Percentiles rank a stretch among this genome's conserved stretches.
These are phyloP conservation scores for Claviceps citrina DNA, from an alignment of 2,329 filamentous ascomycete species.

Conservation along the genomic window DNA sequence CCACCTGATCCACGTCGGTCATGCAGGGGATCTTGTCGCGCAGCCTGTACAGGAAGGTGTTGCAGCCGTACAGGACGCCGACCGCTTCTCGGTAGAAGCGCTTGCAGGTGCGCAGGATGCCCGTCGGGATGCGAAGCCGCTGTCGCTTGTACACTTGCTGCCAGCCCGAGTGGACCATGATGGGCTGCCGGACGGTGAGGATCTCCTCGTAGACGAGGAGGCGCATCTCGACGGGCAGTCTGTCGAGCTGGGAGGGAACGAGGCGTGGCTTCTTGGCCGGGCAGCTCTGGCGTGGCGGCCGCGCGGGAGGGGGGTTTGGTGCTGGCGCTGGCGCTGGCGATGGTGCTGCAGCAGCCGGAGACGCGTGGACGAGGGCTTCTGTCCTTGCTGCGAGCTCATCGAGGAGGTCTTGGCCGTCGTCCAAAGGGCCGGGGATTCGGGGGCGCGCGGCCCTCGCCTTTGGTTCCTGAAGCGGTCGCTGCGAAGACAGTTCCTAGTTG, in stretches of 20 bases:
- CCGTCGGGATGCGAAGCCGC: slow-evolving; percentile 17
- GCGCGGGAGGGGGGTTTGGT: background rate
- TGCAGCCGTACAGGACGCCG: slow-evolving; percentile 30
- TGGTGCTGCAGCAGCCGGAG: background rate
- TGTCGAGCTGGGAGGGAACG: slow-evolving; percentile 1
- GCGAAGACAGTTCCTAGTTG: background rate
- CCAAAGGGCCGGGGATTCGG: background rate
- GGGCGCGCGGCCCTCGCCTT: background rate
- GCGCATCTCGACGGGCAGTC: slow-evolving; percentile 17
- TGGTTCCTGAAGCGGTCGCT: background rate
- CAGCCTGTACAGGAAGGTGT: slow-evolving; percentile 31
- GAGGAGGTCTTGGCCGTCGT: background rate
- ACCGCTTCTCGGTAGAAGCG: slow-evolving; percentile 22
- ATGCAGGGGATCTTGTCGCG: slow-evolving; percentile 20
- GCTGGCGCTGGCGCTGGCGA: background rate
- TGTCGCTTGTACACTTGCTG: slow-evolving; percentile 16
- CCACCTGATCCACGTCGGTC: slow-evolving; percentile 9
- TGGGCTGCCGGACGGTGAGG: slow-evolving; percentile 16
- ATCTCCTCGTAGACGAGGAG: slow-evolving; percentile 17
- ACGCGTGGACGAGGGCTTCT: no score
- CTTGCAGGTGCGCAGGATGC: slow-evolving; percentile 23
- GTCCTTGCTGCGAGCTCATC: background rate
- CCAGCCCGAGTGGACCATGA: slow-evolving; percentile 22
- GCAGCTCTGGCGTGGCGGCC: background rate
- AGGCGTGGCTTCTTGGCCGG: background rate